Evolutionary conservation across 495 filamentous ascomycete genomes (phyloP).

Genomic region (Viridothelium virens): DNA sequence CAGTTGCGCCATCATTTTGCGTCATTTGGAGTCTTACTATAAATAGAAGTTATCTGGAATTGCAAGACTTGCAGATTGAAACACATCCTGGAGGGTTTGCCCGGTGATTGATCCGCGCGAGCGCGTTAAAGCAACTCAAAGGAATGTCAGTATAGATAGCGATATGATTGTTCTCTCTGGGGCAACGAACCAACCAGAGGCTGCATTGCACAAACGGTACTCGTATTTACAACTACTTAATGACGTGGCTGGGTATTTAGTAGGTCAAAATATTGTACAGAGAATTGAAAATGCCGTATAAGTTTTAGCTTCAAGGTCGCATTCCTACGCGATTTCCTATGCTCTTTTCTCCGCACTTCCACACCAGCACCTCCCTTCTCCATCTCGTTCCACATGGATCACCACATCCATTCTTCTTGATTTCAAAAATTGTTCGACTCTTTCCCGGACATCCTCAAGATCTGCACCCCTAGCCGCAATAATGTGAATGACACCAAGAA

Average conservation of each 20-base stretch:
- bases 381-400: slow-evolving; percentile 37
- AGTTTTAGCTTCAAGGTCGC: neutral
- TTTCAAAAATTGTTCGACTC: slow-evolving; percentile 32
- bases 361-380: slow-evolving; percentile 36
- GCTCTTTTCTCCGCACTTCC: slow-evolving; percentile 26
- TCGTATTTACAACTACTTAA: neutral
- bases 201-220: neutral
- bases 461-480: slow-evolving; percentile 29
- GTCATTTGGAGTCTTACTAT: too few species aligned
- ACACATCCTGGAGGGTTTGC: too few species aligned
- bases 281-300: slow-evolving; percentile 12
- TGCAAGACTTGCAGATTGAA: too few species aligned
- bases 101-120: too few species aligned
- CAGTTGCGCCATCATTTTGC: neutral
- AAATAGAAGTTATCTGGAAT: too few species aligned
- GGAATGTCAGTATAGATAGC: too few species aligned
- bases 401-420: slow-evolving; percentile 35
- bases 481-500: slow-evolving; percentile 39
- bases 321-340: neutral
- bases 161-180: too few species aligned
- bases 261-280: slow-evolving; percentile 10
- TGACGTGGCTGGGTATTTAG: neutral
- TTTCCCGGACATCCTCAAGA: slow-evolving; percentile 36
- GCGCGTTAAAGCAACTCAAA: too few species aligned
- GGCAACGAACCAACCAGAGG: too few species aligned